phyloP scores from a whole-genome alignment of 1,139 yeast genomes.

The Candida neerlandica region DNA sequence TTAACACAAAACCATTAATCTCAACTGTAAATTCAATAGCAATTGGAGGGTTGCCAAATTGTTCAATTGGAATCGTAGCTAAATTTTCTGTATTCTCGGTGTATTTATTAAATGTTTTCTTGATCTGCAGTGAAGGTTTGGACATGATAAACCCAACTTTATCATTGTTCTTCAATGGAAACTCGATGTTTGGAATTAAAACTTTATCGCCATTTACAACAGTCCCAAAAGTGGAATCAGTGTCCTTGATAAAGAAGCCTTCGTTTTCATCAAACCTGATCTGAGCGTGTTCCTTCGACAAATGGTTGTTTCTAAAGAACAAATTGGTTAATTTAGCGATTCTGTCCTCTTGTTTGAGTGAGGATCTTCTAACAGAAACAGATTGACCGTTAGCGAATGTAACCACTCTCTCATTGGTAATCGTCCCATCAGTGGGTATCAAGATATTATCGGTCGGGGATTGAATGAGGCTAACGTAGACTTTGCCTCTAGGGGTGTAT shows the following conservation, averaged over 20 bases:
- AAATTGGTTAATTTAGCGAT: constrained; percentile 30
- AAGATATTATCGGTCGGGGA: background rate
- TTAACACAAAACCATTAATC: constrained; percentile 11
- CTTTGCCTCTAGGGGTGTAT: background rate
- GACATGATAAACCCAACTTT: constrained; percentile 35
- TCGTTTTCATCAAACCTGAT: constrained; percentile 15
- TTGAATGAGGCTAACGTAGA: background rate
- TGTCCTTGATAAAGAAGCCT: constrained; percentile 31
- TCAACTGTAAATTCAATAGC: constrained; percentile 26
- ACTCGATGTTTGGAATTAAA: constrained; percentile 24
- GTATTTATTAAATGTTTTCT: constrained; percentile 18
- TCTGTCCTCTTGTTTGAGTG: constrained; percentile 27
- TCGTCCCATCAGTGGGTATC: background rate
- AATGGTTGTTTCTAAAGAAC: constrained; percentile 33
- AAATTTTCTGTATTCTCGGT: constrained; percentile 2
- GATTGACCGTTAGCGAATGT: constrained; percentile 20
- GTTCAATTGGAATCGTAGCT: constrained; percentile 22
- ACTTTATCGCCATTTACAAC: constrained; percentile 27
- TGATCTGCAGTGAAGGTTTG: constrained; percentile 29
- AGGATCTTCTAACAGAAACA: constrained; percentile 29
- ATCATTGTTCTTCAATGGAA: constrained; percentile 26
- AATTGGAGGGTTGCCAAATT: constrained; percentile 28
- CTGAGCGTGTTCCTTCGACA: constrained; percentile 32
- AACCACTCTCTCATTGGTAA: constrained; percentile 21
- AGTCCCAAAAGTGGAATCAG: constrained; percentile 45